These are phyloP conservation scores for Solanum hybrid DNA, from an alignment of 305 asterid genomes.

Conservation along the genomic window DNA sequence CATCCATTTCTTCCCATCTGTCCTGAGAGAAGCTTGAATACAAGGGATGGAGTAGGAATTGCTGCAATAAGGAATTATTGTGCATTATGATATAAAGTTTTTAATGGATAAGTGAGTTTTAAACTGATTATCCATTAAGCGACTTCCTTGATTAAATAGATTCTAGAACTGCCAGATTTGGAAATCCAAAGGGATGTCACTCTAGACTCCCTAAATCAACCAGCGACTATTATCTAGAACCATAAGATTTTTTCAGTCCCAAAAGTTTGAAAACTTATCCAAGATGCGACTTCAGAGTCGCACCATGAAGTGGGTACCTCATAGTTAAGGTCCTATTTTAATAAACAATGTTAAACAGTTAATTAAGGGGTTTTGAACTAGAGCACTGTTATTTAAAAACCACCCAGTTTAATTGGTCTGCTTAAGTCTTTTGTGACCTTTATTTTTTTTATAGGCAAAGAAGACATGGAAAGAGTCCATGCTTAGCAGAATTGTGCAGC, in stretches of 20 bases:
- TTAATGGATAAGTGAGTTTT: not conserved
- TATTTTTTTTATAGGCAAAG: slow-evolving; percentile 49
- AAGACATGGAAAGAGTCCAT: slow-evolving; percentile 95
- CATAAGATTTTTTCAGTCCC: not conserved
- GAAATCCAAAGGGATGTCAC: not conserved
- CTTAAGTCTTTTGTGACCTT: not conserved
- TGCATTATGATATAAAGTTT: not conserved
- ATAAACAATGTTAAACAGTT: not conserved
- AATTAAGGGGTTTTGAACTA: not conserved
- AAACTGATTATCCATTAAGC: not conserved
- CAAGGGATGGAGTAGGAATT: not conserved
- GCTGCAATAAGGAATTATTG: not conserved
- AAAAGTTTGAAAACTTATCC: not conserved
- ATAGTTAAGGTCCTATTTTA: not conserved
- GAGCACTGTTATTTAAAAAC: slow-evolving; percentile 10
- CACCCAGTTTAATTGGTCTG: not conserved
- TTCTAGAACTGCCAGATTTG: not conserved
- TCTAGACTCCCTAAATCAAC: not conserved
- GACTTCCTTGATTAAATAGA: not conserved
- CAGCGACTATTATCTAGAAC: not conserved
- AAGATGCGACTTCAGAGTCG: not conserved
- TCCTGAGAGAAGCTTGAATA: not conserved
- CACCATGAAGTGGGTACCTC: not conserved
- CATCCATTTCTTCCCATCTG: not conserved
- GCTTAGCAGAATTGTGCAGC: slow-evolving; percentile 78